Percentiles rank a stretch among this genome's conserved stretches.
Conservation (phyloP, 176 grass and related monocot genomes). For the Oryza australiensis region DNA sequence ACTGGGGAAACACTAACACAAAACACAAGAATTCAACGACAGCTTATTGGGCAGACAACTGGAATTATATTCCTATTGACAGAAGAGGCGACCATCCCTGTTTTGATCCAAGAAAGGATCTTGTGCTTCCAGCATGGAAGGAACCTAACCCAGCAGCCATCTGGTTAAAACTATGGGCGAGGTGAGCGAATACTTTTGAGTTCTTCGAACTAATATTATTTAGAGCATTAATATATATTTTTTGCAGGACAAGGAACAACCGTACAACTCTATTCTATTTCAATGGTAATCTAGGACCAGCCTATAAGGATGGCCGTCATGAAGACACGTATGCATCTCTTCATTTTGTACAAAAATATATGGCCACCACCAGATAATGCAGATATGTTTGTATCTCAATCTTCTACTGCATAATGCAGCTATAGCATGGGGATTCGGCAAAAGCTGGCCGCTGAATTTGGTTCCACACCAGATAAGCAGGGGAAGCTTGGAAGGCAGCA, state of each 20-base stretch:
- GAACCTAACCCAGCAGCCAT: conserved; percentile 73
- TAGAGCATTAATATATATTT: conserved; percentile 21
- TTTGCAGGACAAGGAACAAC: conserved; percentile 62
- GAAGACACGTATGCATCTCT: conserved; percentile 73
- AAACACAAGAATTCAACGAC: conserved; percentile 91
- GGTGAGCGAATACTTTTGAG: conserved; percentile 43
- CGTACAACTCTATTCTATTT: conserved; percentile 94
- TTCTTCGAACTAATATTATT: conserved; percentile 24
- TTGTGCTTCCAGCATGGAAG: conserved; percentile 96
- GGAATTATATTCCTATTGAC: conserved; percentile 80
- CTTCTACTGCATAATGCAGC: conserved; percentile 50
- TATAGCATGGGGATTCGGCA: conserved; percentile 96
- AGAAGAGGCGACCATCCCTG: conserved; percentile 87
- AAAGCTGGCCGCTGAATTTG: conserved; percentile 80
- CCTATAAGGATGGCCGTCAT: conserved; percentile 73
- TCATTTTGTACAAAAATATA: conserved; percentile 14
- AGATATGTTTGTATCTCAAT: conserved; percentile 40
- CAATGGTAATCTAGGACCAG: conserved; percentile 93
- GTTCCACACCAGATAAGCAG: conserved; percentile 80
- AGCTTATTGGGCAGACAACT: conserved; percentile 87
- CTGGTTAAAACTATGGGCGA: conserved; percentile 87
- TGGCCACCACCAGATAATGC: no score
- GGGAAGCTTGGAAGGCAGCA: conserved; percentile 82
- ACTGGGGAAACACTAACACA: conserved; percentile 96
- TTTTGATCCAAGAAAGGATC: conserved; percentile 89